Evolutionary conservation across 2,329 filamentous ascomycete genomes (phyloP), one percentile per base, ranked within the genome.

Genomic region (Endoconidiophora laricicola): DNA sequence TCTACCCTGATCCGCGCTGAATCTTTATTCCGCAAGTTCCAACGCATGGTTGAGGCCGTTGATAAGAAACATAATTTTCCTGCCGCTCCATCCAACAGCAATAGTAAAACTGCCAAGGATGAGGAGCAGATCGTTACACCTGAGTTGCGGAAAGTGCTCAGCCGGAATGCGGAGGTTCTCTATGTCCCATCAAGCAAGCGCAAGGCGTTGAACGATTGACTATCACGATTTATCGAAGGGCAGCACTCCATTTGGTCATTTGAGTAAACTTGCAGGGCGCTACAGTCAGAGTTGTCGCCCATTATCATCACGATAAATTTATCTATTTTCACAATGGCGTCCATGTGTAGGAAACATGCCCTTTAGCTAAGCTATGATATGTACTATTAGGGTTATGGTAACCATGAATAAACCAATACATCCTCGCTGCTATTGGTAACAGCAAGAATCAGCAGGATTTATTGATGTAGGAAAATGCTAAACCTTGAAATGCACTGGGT

Each of bases 11-110:
- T 94, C 53, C 78, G 88, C 29, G 91, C 91, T 9, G 91, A 98
- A 65, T 76, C 79, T 0, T 76, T 98, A 2, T 98, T 93, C 70
- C 79, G 78, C 55, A 80, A 84, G 46, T 98, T 94, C 65, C 81
- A 93, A 59, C 76, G 87, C 42, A 81, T 86, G 1, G 83, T 98
- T 9, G 86, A 96, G 60, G 83, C 86, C 0, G 81, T 94, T 36
- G 93, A 98, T 64, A 90, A 91, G 67, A 93, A 91, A 63, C 73
- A 81, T 47, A 87, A 85, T 59, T 93, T 94, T 57, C 87, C 87
- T 0, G n/a, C 23, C 6, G 33, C 52, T 4, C 45, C 52, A n/a
- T 50, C 60, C 50, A 16, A 22, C 5, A 4, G 57, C 39, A 51
- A 56, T 42, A 20, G 26, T 24, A 24, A 23, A 7, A 54, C 33